phyloP scores from a whole-genome alignment of 768 basidiomycete genomes.

The Cystofilobasidium bisporidii region DNA sequence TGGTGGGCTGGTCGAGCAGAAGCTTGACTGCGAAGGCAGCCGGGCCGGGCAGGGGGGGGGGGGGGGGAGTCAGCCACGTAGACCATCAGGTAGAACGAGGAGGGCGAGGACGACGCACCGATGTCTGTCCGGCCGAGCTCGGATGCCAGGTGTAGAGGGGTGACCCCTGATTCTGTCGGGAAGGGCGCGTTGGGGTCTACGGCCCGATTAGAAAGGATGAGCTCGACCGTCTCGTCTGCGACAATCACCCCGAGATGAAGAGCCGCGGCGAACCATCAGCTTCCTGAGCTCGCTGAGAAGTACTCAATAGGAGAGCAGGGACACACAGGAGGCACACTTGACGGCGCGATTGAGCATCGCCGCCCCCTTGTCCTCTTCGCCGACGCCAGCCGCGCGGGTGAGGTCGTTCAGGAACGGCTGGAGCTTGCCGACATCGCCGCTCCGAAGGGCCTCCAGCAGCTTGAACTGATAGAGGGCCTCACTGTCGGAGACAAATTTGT shows the following conservation, averaged over 20 bases:
- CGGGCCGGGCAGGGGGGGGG: background rate
- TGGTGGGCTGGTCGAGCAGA: slow-evolving; percentile 64
- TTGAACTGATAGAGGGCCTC: slow-evolving; percentile 36
- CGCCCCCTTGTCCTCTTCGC: slow-evolving; percentile 24
- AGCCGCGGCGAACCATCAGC: background rate
- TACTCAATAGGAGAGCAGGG: background rate
- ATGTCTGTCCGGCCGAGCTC: slow-evolving; percentile 63
- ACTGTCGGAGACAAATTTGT: background rate
- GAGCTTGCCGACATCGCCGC: slow-evolving; percentile 36
- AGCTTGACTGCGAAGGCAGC: slow-evolving; percentile 47
- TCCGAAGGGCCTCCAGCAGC: slow-evolving; percentile 34
- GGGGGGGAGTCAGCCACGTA: background rate
- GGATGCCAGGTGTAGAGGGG: slow-evolving; percentile 65
- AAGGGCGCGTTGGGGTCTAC: slow-evolving; percentile 28
- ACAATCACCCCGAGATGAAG: too few species aligned
- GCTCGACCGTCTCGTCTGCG: slow-evolving; percentile 29
- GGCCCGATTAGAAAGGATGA: slow-evolving; percentile 29
- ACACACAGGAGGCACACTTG: slow-evolving; percentile 34
- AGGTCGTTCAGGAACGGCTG: slow-evolving; percentile 37
- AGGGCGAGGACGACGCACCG: background rate
- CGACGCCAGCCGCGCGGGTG: slow-evolving; percentile 13
- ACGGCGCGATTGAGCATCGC: slow-evolving; percentile 33
- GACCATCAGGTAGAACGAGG: background rate
- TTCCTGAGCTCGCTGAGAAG: too few species aligned
- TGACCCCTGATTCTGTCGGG: slow-evolving; percentile 54